These are phyloP conservation scores for Fusarium piperis DNA, from an alignment of 2,329 filamentous ascomycete species.

Conservation along the genomic window DNA sequence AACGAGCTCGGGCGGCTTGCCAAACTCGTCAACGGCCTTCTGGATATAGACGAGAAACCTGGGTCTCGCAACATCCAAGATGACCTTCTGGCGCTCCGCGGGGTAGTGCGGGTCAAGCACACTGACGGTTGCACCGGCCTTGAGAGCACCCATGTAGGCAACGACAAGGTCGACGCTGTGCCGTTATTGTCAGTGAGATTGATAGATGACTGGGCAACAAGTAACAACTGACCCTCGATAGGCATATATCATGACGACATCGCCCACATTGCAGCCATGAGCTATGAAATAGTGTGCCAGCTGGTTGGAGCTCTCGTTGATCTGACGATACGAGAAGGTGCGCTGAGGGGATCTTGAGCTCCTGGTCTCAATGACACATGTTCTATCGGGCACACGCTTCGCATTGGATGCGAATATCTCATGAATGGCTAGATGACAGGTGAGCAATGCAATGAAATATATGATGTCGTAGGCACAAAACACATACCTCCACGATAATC, in stretches of 20 bases:
- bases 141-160: slow-evolving; percentile 78
- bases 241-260: slow-evolving; percentile 94
- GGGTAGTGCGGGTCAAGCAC: slow-evolving; percentile 42
- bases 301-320: slow-evolving; percentile 84
- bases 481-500: background rate
- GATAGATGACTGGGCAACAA: background rate
- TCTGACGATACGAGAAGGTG: slow-evolving; percentile 84
- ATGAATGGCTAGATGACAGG: background rate
- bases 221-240: slow-evolving; percentile 61
- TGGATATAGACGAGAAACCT: slow-evolving; percentile 76
- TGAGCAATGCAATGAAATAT: background rate
- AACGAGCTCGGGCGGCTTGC: slow-evolving; percentile 18
- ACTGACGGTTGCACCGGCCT: slow-evolving; percentile 47
- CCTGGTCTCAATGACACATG: slow-evolving; percentile 62
- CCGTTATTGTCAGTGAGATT: background rate
- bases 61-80: slow-evolving; percentile 80
- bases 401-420: slow-evolving; percentile 63
- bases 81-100: slow-evolving; percentile 56
- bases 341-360: slow-evolving; percentile 63
- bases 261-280: slow-evolving; percentile 81
- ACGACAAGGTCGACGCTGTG: slow-evolving; percentile 66
- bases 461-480: background rate
- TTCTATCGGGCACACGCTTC: slow-evolving; percentile 68
- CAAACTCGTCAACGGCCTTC: slow-evolving; percentile 73
- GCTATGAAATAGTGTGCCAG: slow-evolving; percentile 73